phyloP scores from a whole-genome alignment of 768 basidiomycete genomes.

The Podaxis sp. region DNA sequence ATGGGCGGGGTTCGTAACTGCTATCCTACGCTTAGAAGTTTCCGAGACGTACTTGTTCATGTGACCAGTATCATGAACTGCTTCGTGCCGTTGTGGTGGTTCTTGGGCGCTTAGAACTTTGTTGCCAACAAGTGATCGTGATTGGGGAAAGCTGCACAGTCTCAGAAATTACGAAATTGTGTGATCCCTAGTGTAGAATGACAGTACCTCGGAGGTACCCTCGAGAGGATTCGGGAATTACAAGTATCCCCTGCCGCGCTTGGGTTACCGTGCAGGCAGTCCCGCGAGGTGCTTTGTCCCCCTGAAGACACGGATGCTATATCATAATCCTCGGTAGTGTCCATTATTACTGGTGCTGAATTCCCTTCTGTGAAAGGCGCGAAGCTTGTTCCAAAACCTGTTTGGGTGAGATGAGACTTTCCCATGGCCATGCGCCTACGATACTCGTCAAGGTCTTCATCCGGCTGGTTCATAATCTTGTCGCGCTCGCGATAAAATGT shows the following conservation, averaged over 20 bases:
- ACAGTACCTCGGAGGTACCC: not conserved
- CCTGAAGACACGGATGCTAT: not conserved
- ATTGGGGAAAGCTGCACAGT: not conserved
- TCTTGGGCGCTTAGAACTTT: not conserved
- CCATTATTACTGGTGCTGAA: not conserved
- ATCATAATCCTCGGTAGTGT: not conserved
- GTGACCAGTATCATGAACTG: not conserved
- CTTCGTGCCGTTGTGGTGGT: not conserved
- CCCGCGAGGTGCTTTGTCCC: not conserved
- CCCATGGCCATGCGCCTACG: constrained; percentile 29
- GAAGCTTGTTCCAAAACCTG: not conserved
- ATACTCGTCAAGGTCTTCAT: constrained; percentile 53
- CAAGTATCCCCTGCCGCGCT: not conserved
- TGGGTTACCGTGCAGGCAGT: not conserved
- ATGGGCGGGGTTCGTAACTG: not conserved
- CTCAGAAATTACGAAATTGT: not conserved
- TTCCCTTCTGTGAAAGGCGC: constrained; percentile 3
- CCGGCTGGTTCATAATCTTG: constrained; percentile 49
- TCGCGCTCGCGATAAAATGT: constrained; percentile 58
- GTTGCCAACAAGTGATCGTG: not conserved
- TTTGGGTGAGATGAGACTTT: constrained; percentile 11
- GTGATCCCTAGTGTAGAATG: not conserved
- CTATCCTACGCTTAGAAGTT: not conserved
- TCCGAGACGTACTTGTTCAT: not conserved
- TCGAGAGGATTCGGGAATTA: not conserved